Base-by-base conservation (phyloP, 805 yeast genomes). In the Yamadazyma sp. region DNA sequence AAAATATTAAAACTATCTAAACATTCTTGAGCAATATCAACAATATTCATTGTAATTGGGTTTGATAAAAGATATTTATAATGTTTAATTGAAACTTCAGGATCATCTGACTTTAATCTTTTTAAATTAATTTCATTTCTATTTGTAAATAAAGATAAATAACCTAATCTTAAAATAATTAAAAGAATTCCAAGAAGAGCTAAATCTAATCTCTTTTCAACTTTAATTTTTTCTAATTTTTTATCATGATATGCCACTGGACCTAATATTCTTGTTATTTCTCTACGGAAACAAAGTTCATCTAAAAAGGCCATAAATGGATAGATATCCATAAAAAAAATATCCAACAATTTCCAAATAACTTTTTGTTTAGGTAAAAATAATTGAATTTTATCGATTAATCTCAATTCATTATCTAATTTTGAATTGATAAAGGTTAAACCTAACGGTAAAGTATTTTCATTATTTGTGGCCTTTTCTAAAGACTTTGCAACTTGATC, bases 1-100 rank as follows among this genome's bases (percentile, higher is more conserved):
- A 75, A 46, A 19, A 78, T 39, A 30, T 70, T 71, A 53, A 78
- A 78, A 43, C 75, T 80, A 39, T 73, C 70, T 30, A 79, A 50
- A 46, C 84, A 78, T 42, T 65, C 52, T 39, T 74, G 74, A 0
- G 83, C 80, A 18, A 70, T 70, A 36, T 60, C 68, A 21, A 74
- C 61, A 11, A 58, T 61, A 15, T 69, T 69, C 25, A 64, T 54
- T 12, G 69, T 66, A 14, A 78, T 62, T 4, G 80, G 79, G 38
- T 71, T 58, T 1, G 55, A 47, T 33, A 74, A 44, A 12, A 79
- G 54, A 45, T 63, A 74, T 41, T 60, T 47, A 51, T 55, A 44
- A 37, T 47, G 50, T 35, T 53, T 62, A 1, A 43, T 53, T 13
- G 40, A 55, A 2, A 29, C 49, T 7, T 47, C 52, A 16, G 50